Evolutionary conservation across 305 asterid genomes (phyloP), one percentile per base, ranked within the genome.

Genomic region (Striga hermonthica): DNA sequence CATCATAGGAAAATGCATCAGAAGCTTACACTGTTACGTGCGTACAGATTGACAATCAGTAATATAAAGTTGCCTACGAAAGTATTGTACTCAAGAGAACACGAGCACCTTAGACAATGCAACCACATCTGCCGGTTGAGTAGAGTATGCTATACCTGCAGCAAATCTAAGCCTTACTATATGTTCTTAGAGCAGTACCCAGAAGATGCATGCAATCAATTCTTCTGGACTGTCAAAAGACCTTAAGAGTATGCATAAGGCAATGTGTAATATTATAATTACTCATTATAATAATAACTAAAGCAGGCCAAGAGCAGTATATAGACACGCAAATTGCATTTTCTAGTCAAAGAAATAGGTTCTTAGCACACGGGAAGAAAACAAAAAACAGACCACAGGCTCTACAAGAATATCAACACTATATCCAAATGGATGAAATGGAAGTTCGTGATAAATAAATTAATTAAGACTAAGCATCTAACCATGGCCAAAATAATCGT

Each of bases 401-500:
- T 14, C 53, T 39, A 66, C 47, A 47, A 7, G 58, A 14, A 56
- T 59, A 64, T 67, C 28, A 70, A 71, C 47, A 63, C 53, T 45
- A 61, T 16, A 58, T 14, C 28, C 37, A 66, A 65, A 50, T 47
- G 36, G 40, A 56, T 53, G 7, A 43, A 68, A 12, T 9, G 41
- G n/a, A 34, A 13, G 36, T 15, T 58, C 31, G 22, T 8, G 36
- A 61, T 12, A 36, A 54, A 50, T 22, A 50, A 62, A 37, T 40
- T 22, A 22, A 22, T 72, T 53, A 70, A 66, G 57, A 60, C 53
- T 12, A 16, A 11, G 72, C 57, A 72, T 74, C 96, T 80, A 80
- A 93, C 97, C 95, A 41, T 83, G 91, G 53, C 97, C 95, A 75
- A 93, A 93, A 72, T 77, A 90, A 75, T 90, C 96, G 64, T 79